Evolutionary conservation across 1,284 basidiomycete genomes (phyloP).

Genomic region (Cutaneotrichosporon arboriforme): DNA sequence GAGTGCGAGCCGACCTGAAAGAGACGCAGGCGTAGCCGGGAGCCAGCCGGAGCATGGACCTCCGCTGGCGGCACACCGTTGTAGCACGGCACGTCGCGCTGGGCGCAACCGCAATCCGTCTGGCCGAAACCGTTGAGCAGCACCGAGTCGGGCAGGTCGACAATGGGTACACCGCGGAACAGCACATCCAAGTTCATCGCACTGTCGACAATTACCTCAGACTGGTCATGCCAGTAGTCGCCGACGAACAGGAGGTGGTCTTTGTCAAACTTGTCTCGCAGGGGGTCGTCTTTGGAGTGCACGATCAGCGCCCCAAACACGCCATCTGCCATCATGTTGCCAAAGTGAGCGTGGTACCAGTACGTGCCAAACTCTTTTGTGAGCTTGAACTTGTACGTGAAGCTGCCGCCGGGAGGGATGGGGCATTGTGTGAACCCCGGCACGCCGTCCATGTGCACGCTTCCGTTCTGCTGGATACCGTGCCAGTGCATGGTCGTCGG

Average conservation of each 20-base stretch:
- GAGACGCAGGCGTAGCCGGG: conserved; percentile 20
- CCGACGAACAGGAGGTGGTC: conserved; percentile 23
- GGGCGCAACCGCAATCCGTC: conserved; percentile 4
- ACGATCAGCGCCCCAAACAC: conserved; percentile 28
- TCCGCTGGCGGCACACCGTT: conserved; percentile 1
- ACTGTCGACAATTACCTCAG: conserved; percentile 10
- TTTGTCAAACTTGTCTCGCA: conserved; percentile 23
- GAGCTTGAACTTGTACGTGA: conserved; percentile 49
- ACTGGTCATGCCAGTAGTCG: conserved; percentile 32
- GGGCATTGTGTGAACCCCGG: conserved; percentile 51
- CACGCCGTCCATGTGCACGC: conserved; percentile 31
- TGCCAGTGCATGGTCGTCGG: conserved; percentile 36
- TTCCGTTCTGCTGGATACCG: conserved; percentile 29
- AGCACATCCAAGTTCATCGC: background rate
- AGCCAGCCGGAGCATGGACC: background rate
- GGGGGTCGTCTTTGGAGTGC: conserved; percentile 24
- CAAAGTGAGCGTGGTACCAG: conserved; percentile 39
- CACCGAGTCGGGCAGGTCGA: conserved; percentile 22
- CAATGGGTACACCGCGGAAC: conserved; percentile 3
- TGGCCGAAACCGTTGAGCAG: conserved; percentile 30
- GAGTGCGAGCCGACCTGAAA: conserved; percentile 21
- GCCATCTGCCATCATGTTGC: conserved; percentile 30
- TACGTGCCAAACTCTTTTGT: conserved; percentile 28
- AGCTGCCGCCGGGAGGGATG: conserved; percentile 52
- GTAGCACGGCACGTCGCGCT: conserved; percentile 5